A percentile compares a stretch with the other conserved stretches of the same genome.
Conservation (phyloP, 2,329 filamentous ascomycete species). For the Periconia macrospinosa region DNA sequence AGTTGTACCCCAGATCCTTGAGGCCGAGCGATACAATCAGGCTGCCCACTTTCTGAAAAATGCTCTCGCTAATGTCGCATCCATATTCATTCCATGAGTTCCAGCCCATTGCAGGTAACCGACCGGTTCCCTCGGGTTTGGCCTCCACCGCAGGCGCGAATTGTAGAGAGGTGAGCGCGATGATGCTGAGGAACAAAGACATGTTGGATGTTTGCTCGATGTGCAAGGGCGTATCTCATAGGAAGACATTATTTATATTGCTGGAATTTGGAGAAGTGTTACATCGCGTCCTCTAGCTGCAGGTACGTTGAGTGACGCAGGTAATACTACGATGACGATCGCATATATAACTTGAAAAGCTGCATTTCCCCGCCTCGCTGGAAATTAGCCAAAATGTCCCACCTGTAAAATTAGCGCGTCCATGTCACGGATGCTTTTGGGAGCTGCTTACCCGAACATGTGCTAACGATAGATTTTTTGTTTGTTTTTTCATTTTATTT, state of each 20-base stretch:
- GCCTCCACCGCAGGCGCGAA: not conserved
- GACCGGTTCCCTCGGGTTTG: constrained; percentile 9
- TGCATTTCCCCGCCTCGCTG: no score
- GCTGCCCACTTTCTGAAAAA: constrained; percentile 20
- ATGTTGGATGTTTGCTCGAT: not conserved
- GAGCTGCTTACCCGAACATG: no score
- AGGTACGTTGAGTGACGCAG: no score
- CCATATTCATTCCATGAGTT: constrained; percentile 25
- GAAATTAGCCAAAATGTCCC: no score
- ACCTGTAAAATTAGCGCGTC: no score
- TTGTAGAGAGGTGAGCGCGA: not conserved
- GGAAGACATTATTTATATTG: not conserved
- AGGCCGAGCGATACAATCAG: constrained; percentile 19
- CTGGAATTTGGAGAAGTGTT: no score
- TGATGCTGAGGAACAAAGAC: not conserved
- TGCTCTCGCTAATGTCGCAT: constrained; percentile 23
- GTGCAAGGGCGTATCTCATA: not conserved
- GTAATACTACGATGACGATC: no score
- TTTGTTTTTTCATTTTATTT: no score
- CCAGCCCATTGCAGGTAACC: constrained; percentile 24
- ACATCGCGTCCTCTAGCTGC: no score
- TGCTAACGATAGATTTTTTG: no score
- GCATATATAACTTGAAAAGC: no score
- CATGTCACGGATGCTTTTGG: no score
- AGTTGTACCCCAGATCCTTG: constrained; percentile 6